Percentiles rank a stretch among this genome's conserved stretches.
Evolutionary conservation across 1,284 basidiomycete species (phyloP).

Genomic region (Irpex rosettiformis): DNA sequence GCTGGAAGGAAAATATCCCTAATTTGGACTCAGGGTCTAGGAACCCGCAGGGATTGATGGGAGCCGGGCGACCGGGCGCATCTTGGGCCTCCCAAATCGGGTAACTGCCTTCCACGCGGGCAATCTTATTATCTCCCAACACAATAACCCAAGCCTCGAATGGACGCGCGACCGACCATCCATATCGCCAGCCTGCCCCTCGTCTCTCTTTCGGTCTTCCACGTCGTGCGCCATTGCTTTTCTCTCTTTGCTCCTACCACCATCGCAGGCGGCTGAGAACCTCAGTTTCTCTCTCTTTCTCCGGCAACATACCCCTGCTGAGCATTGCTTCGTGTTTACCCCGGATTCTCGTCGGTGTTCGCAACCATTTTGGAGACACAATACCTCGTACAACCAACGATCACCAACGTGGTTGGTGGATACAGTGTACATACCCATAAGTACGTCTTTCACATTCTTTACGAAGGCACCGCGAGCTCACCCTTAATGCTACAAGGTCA

Average conservation of each 20-base stretch:
- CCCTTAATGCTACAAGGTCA: neutral
- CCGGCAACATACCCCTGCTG: constrained; percentile 7
- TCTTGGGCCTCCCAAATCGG: constrained; percentile 10
- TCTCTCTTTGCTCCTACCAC: neutral
- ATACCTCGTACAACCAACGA: constrained; percentile 2
- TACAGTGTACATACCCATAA: constrained; percentile 15
- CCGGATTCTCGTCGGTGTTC: neutral
- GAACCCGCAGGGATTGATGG: constrained; percentile 4
- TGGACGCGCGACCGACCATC: neutral
- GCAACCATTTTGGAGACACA: neutral
- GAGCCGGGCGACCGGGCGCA: constrained; percentile 15
- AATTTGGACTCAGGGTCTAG: neutral
- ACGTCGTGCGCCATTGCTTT: neutral
- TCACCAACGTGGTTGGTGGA: neutral
- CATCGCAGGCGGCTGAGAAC: neutral
- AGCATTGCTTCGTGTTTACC: neutral
- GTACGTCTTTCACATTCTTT: neutral
- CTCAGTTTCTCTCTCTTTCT: constrained; percentile 2
- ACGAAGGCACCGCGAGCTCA: neutral
- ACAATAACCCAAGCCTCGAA: constrained; percentile 10
- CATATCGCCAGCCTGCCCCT: neutral
- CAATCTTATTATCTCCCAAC: constrained; percentile 16
- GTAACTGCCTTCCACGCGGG: constrained; percentile 10
- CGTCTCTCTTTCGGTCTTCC: constrained; percentile 9
- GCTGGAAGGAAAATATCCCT: neutral